Conservation (phyloP, 371 early-diverging fungal species). For the Mortierella sp. region DNA sequence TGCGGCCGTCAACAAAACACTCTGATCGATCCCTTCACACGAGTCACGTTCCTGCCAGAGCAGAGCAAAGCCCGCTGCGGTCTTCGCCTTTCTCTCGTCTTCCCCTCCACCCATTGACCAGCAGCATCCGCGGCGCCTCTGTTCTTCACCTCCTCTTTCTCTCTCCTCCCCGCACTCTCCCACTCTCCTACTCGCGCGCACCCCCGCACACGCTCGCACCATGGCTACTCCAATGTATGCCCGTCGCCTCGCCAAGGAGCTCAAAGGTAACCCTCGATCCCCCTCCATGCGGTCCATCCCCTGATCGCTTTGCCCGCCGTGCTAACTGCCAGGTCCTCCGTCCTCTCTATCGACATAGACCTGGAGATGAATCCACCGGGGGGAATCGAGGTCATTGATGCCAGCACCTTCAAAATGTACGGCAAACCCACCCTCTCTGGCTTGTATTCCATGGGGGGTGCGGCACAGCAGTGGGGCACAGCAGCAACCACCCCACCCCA, state of each 20-base stretch:
- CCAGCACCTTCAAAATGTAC: conserved; percentile 68
- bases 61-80: background rate
- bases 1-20: no score
- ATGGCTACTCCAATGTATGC: conserved; percentile 55
- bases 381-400: conserved; percentile 68
- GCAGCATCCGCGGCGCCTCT: no score
- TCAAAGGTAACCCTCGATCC: conserved; percentile 56
- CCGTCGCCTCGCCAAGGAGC: conserved; percentile 65
- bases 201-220: background rate
- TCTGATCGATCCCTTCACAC: no score
- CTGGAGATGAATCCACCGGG: conserved; percentile 67
- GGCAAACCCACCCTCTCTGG: background rate
- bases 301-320: no score
- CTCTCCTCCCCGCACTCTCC: conserved; percentile 1
- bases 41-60: background rate
- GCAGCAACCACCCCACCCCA: no score
- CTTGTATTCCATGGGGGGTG: no score
- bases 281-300: no score
- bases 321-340: background rate
- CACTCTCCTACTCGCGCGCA: background rate
- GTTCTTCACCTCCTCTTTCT: conserved; percentile 3
- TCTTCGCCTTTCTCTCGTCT: background rate
- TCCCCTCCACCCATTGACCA: background rate
- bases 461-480: no score
- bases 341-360: conserved; percentile 47